These are phyloP conservation scores for Chlamydomonas incerta DNA, from an alignment of 139 green algal species.

Conservation along the genomic window DNA sequence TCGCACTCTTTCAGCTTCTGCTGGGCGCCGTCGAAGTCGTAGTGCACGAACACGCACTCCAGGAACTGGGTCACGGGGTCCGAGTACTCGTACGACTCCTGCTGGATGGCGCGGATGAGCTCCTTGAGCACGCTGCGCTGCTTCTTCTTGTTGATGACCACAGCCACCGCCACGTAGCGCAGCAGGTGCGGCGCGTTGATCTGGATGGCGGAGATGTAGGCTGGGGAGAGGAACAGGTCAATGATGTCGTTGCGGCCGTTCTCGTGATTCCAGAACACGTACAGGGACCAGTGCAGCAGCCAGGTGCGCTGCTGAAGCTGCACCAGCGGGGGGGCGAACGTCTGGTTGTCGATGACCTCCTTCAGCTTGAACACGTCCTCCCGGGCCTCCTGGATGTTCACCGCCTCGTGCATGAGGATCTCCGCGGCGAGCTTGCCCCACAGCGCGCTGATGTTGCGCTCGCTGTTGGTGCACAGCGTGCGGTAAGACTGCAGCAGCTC, in stretches of 20 bases:
- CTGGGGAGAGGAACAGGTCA: conserved; percentile 96
- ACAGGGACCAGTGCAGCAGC: conserved; percentile 98
- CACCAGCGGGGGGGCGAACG: conserved; percentile 82
- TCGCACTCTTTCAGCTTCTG: conserved; percentile 92
- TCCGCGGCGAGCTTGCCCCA: conserved; percentile 98
- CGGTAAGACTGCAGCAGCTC: conserved; percentile 97
- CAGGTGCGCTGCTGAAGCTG: conserved; percentile 98
- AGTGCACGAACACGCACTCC: conserved; percentile 91
- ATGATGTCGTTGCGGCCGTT: conserved; percentile 94
- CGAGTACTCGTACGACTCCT: conserved; percentile 74
- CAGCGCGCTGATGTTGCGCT: conserved; percentile 86
- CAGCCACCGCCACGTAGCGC: conserved; percentile 91
- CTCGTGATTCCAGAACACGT: conserved; percentile 99
- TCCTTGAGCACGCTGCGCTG: conserved; percentile 92
- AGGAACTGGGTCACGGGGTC: conserved; percentile 91
- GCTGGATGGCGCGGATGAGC: conserved; percentile 81
- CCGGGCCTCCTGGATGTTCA: conserved; percentile 78
- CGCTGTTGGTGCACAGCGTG: conserved; percentile 86
- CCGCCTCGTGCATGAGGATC: conserved; percentile 86
- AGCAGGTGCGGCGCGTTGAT: conserved; percentile 92
- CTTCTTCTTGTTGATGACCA: conserved; percentile 95
- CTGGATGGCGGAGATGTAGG: conserved; percentile 81
- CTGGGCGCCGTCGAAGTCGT: conserved; percentile 98
- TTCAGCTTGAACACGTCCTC: conserved; percentile 95
- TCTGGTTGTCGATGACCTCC: conserved; percentile 94